Evolutionary conservation across 441 rosid species (phyloP).

Genomic region (Populus hybrid): DNA sequence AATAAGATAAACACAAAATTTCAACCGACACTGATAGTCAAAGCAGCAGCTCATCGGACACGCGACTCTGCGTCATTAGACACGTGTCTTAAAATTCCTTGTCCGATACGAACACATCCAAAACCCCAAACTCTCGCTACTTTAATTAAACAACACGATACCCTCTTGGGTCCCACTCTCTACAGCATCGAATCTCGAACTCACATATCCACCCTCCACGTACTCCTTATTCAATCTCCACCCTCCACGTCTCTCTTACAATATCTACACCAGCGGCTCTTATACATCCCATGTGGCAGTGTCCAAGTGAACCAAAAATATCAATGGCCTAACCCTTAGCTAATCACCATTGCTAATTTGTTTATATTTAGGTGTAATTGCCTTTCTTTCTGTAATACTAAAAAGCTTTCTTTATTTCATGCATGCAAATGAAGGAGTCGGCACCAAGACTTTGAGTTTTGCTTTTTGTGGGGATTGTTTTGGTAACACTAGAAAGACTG

Average conservation of each 20-base stretch:
- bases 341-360: neutral
- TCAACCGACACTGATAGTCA: neutral
- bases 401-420: neutral
- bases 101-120: neutral
- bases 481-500: neutral
- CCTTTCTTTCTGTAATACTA: neutral
- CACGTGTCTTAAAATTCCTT: neutral
- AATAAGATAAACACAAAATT: neutral
- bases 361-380: neutral
- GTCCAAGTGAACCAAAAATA: slow-evolving; percentile 8
- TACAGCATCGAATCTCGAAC: slow-evolving; percentile 22
- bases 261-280: slow-evolving; percentile 23
- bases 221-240: neutral
- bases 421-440: slow-evolving; percentile 1
- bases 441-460: neutral
- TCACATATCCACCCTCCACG: slow-evolving; percentile 30
- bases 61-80: neutral
- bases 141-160: too few species aligned
- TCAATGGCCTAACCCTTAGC: slow-evolving; percentile 23
- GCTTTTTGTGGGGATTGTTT: neutral
- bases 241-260: slow-evolving; percentile 42
- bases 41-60: neutral
- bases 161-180: slow-evolving; percentile 17
- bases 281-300: slow-evolving; percentile 33
- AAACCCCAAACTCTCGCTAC: neutral